These are phyloP conservation scores for Nigrograna mackinnonii DNA, from an alignment of 2,329 filamentous ascomycete genomes.

Conservation along the genomic window DNA sequence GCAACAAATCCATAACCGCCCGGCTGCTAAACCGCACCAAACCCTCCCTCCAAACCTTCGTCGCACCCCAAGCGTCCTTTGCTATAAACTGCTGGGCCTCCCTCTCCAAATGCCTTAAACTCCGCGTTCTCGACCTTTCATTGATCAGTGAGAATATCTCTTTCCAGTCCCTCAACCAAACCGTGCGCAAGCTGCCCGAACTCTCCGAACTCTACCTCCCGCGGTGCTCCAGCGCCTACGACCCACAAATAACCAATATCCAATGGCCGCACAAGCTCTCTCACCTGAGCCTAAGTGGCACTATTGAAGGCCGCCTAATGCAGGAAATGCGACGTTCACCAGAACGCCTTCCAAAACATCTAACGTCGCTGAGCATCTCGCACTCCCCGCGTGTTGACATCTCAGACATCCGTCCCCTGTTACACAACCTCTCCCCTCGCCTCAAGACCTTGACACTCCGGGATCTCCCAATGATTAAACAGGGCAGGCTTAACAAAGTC, in stretches of 20 bases:
- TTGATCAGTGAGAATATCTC: constrained; percentile 56
- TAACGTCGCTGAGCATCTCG: constrained; percentile 38
- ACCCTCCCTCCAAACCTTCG: constrained; percentile 55
- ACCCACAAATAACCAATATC: constrained; percentile 24
- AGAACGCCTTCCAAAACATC: constrained; percentile 30
- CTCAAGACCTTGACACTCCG: constrained; percentile 44
- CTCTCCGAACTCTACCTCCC: constrained; percentile 53
- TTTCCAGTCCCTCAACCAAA: constrained; percentile 54
- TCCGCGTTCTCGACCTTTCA: constrained; percentile 56
- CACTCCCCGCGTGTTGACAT: constrained; percentile 47
- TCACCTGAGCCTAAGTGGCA: constrained; percentile 48
- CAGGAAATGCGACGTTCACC: constrained; percentile 38
- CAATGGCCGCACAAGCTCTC: constrained; percentile 49
- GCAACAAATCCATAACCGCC: constrained; percentile 60
- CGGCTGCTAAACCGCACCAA: constrained; percentile 60
- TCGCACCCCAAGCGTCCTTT: constrained; percentile 62
- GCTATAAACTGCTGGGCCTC: constrained; percentile 60
- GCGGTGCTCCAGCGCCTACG: constrained; percentile 37
- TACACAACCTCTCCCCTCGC: constrained; percentile 32
- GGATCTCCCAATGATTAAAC: constrained; percentile 44
- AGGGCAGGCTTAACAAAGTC: constrained; percentile 44
- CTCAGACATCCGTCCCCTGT: constrained; percentile 38
- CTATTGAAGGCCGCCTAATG: constrained; percentile 47
- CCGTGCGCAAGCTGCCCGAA: constrained; percentile 49
- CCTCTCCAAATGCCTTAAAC: constrained; percentile 57